Base-by-base conservation (phyloP, 2,329 filamentous ascomycete genomes). In the Talaromyces sp. region DNA sequence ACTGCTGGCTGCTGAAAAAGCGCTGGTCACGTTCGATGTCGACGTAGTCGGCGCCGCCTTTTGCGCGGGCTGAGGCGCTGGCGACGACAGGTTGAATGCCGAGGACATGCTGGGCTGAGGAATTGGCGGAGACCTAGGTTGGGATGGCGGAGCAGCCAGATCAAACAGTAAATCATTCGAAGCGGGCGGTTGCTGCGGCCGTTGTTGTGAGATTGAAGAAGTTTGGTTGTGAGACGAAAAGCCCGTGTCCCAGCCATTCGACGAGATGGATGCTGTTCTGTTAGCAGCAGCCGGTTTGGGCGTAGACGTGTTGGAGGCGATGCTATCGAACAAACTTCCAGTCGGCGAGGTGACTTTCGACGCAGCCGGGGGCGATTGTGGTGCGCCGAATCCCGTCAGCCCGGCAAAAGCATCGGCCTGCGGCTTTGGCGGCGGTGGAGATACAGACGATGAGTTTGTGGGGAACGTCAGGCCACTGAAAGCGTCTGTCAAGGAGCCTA, bases 151-250 rank as follows among this genome's bases (percentile, higher is more conserved):
- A 0, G 84, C 77, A 27, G 77, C 84, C 66, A 96, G 85, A 71
- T 93, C 91, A 70, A 97, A 93, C 1, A 97, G 82, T n/a, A 39
- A 39, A 71, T 96, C 91, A 55, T 87, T 88, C 68, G 95, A 85
- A 17, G 86, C 11, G 13, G 77, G 71, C 4, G 79, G 72, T n/a
- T 80, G 76, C 58, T 79, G 80, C 2, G 77, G 73, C 71, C 82
- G 78, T 49, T 57, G 61, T 52, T 62, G 60, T 25, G 80, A 64
- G 59, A 75, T 66, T 69, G 74, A 69, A 1, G 78, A 70, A 7
- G 78, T 76, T 55, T 81, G 77, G 61, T 88, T 86, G 13, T 84
- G 82, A 36, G 88, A 47, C 1, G 44, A 84, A 64, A 93, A 89
- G 32, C 84, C 85, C 65, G 89, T 87, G 68, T 90, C 86, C 64